phyloP scores from a whole-genome alignment of 2,329 filamentous ascomycete species.

The Xylariaceae sp. region DNA sequence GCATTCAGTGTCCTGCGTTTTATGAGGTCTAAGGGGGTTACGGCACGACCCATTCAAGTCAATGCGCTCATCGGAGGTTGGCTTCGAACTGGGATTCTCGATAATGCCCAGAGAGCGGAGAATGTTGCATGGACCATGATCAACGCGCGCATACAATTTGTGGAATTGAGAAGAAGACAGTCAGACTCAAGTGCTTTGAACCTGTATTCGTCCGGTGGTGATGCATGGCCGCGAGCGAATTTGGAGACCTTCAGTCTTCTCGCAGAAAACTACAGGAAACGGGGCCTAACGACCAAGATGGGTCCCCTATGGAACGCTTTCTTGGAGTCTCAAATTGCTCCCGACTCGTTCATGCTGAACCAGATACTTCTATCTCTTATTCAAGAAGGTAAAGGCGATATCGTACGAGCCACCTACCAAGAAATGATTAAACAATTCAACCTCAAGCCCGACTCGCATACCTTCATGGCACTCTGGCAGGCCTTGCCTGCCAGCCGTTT shows the following conservation, averaged over 20 bases:
- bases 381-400: slow-evolving; percentile 51
- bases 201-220: slow-evolving; percentile 33
- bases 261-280: slow-evolving; percentile 65
- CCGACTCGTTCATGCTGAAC: slow-evolving; percentile 75
- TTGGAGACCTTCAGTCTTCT: slow-evolving; percentile 76
- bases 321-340: slow-evolving; percentile 57
- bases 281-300: slow-evolving; percentile 55
- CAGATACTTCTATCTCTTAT: slow-evolving; percentile 67
- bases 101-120: slow-evolving; percentile 59
- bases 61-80: slow-evolving; percentile 80
- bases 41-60: slow-evolving; percentile 68
- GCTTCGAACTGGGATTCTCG: slow-evolving; percentile 58
- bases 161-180: slow-evolving; percentile 45
- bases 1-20: slow-evolving; percentile 69
- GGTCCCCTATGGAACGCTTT: slow-evolving; percentile 60
- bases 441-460: slow-evolving; percentile 61
- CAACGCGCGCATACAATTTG: slow-evolving; percentile 59
- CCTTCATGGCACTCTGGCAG: slow-evolving; percentile 65
- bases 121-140: slow-evolving; percentile 74
- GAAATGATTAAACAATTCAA: slow-evolving; percentile 47
- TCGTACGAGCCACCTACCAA: slow-evolving; percentile 54
- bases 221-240: slow-evolving; percentile 54
- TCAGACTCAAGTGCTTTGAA: slow-evolving; percentile 26
- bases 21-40: slow-evolving; percentile 66
- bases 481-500: slow-evolving; percentile 50